Percentiles rank a stretch among this genome's conserved stretches.
Evolutionary conservation across 75 land plant species (phyloP).

Genomic region (Picea glauca): DNA sequence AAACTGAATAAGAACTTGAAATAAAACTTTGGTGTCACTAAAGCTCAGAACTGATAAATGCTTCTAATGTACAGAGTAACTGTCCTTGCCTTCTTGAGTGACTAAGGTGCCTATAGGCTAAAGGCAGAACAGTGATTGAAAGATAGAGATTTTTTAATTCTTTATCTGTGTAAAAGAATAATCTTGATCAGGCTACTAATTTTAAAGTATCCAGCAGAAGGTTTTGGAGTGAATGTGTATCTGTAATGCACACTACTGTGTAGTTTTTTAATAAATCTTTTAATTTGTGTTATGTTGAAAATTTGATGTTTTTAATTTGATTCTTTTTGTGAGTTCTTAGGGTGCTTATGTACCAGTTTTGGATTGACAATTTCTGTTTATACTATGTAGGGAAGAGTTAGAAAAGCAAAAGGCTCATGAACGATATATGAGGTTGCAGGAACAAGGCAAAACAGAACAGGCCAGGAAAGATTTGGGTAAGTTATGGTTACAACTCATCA

Average conservation of each 20-base stretch:
- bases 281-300: background rate
- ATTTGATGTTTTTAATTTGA: background rate
- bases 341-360: background rate
- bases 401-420: constrained; percentile 94
- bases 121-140: background rate
- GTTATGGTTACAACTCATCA: background rate
- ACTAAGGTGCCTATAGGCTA: background rate
- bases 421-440: constrained; percentile 78
- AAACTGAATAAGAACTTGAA: too few species aligned
- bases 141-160: too few species aligned
- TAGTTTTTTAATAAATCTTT: background rate
- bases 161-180: background rate
- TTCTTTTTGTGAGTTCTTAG: background rate
- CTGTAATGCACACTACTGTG: too few species aligned
- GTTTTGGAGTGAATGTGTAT: too few species aligned
- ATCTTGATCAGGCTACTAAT: background rate
- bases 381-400: constrained; percentile 63
- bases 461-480: constrained; percentile 84
- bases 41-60: too few species aligned
- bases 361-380: background rate
- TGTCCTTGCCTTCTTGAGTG: background rate
- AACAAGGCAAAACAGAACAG: constrained; percentile 95
- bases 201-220: too few species aligned
- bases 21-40: too few species aligned
- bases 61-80: too few species aligned